These are phyloP conservation scores for Mycena floridula DNA, from an alignment of 768 basidiomycete genomes.

Conservation along the genomic window DNA sequence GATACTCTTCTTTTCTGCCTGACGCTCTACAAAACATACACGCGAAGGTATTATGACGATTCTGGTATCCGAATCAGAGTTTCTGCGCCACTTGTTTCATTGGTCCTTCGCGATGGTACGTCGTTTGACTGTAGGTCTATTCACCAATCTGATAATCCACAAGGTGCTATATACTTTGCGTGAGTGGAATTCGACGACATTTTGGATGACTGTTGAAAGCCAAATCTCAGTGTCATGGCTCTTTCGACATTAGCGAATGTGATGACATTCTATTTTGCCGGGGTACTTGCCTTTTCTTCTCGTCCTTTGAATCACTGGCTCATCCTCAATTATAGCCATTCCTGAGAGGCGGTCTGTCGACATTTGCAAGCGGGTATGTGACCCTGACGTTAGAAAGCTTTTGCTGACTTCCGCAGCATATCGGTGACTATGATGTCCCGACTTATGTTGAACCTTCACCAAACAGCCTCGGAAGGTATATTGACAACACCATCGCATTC, in stretches of 20 bases:
- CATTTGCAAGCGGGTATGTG: constrained; percentile 41
- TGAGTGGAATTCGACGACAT: constrained; percentile 20
- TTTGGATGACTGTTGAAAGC: not conserved
- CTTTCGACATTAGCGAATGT: constrained; percentile 45
- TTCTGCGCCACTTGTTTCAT: constrained; percentile 31
- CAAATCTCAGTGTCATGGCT: constrained; percentile 39
- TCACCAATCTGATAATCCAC: not conserved
- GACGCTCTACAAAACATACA: constrained; percentile 41
- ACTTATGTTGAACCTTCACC: constrained; percentile 49
- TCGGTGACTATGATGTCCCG: constrained; percentile 50
- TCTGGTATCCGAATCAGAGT: constrained; percentile 12
- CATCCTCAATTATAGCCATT: constrained; percentile 27
- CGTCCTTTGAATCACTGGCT: constrained; percentile 11
- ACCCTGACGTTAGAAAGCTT: not conserved
- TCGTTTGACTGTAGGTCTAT: not conserved
- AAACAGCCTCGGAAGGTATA: constrained; percentile 29
- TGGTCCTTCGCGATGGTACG: constrained; percentile 47
- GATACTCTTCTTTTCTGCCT: constrained; percentile 42
- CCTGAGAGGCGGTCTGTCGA: constrained; percentile 40
- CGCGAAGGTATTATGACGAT: constrained; percentile 20
- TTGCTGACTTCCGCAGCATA: constrained; percentile 23
- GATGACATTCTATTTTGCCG: constrained; percentile 27
- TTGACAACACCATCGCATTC: constrained; percentile 7
- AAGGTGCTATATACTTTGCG: constrained; percentile 54
- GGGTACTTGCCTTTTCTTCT: constrained; percentile 19